Evolutionary conservation across 306 rosid species (phyloP).

Genomic region (Trifolium subterraneum): DNA sequence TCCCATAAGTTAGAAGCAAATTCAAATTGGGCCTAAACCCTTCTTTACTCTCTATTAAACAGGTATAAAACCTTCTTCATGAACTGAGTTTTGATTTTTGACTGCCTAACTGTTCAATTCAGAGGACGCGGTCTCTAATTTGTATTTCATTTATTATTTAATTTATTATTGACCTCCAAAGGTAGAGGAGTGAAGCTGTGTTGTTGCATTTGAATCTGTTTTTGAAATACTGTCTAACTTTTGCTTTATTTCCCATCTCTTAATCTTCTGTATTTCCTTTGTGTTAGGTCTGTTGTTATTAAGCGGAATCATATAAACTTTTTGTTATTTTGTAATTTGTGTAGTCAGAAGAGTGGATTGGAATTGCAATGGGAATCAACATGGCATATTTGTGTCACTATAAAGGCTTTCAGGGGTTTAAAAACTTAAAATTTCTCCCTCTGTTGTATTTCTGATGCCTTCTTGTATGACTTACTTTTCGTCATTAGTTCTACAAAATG

Average conservation of each 20-base stretch:
- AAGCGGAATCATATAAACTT: neutral
- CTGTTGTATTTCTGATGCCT: neutral
- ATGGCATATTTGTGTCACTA: neutral
- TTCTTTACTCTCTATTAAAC: neutral
- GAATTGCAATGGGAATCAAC: too few species aligned
- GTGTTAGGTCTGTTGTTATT: neutral
- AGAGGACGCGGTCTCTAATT: neutral
- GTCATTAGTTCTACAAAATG: too few species aligned
- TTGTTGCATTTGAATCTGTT: neutral
- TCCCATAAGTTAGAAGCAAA: too few species aligned
- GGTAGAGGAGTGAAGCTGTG: neutral
- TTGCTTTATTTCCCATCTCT: slow-evolving; percentile 8
- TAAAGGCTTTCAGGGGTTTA: slow-evolving; percentile 1
- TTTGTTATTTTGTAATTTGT: neutral
- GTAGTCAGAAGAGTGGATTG: too few species aligned
- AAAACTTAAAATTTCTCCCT: neutral
- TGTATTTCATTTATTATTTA: neutral
- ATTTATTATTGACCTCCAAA: neutral
- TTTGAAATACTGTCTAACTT: neutral
- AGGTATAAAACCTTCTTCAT: neutral
- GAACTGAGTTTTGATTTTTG: neutral
- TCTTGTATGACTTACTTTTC: neutral
- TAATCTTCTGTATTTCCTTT: neutral
- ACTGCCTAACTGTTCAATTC: neutral
- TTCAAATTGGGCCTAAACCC: neutral